A percentile compares a stretch with the other conserved stretches of the same genome.
Conservation (phyloP, 1,284 basidiomycete genomes). For the Ceratobasidium sp. region DNA sequence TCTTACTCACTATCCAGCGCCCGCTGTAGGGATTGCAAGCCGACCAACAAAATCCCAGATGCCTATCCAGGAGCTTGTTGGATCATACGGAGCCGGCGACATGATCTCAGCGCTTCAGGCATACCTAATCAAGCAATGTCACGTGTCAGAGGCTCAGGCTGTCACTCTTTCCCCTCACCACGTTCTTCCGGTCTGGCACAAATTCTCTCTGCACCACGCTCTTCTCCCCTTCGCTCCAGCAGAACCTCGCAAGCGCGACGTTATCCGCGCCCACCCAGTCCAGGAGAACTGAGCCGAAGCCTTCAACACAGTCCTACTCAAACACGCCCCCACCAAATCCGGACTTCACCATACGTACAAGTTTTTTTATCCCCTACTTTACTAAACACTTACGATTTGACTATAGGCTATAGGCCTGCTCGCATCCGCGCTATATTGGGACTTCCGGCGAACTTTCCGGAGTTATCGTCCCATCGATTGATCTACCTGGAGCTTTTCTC, state of each 20-base stretch:
- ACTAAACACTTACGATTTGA: not conserved
- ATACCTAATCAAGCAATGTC: not conserved
- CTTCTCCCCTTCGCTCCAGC: not conserved
- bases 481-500: slow-evolving; percentile 1
- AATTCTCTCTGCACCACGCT: not conserved
- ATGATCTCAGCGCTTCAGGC: not conserved
- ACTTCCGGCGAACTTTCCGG: not conserved
- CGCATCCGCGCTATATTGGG: not conserved
- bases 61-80: not conserved
- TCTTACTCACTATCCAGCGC: not conserved
- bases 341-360: not conserved
- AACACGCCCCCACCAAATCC: not conserved
- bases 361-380: too few species aligned
- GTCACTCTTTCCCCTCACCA: not conserved
- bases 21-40: not conserved
- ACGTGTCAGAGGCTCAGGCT: not conserved
- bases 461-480: not conserved
- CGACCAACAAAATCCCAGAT: not conserved
- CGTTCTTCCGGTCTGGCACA: slow-evolving; percentile 12
- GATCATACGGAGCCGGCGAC: not conserved
- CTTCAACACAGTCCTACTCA: not conserved
- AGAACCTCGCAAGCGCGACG: not conserved
- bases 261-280: not conserved
- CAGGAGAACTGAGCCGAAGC: not conserved
- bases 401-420: not conserved